phyloP scores from a whole-genome alignment of 2,329 filamentous ascomycete species.

The Beauveria pseudobassiana region DNA sequence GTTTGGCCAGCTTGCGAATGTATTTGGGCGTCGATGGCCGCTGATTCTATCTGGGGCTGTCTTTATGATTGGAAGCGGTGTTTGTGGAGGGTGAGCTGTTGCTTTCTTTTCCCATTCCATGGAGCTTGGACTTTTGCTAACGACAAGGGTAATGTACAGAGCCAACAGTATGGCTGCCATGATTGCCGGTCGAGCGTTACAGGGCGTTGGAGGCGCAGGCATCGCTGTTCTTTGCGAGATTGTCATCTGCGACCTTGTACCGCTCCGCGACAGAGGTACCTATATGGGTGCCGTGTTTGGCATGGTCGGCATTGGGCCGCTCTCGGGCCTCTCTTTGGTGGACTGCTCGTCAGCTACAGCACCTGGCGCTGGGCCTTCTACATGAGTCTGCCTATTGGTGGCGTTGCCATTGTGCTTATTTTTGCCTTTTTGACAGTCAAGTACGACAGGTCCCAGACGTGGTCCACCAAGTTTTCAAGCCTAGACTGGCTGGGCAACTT shows the following conservation, averaged over 20 bases:
- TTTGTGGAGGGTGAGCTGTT: conserved; percentile 11
- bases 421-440: conserved; percentile 19
- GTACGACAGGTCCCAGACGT: conserved; percentile 13
- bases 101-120: background rate
- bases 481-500: conserved; percentile 35
- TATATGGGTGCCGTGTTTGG: conserved; percentile 27
- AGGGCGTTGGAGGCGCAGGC: conserved; percentile 29
- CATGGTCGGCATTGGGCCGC: conserved; percentile 27
- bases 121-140: background rate
- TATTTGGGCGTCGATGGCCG: conserved; percentile 19
- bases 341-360: conserved; percentile 18
- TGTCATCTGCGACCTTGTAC: conserved; percentile 37
- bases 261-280: conserved; percentile 36
- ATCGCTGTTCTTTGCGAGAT: conserved; percentile 17
- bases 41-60: conserved; percentile 18
- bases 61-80: conserved; percentile 19
- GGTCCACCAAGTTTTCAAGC: conserved; percentile 14
- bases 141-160: background rate
- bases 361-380: conserved; percentile 40
- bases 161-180: conserved; percentile 26
- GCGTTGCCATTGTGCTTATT: conserved; percentile 15
- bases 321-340: conserved; percentile 26
- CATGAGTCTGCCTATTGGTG: conserved; percentile 29
- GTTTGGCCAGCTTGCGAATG: conserved; percentile 19
- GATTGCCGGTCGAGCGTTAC: conserved; percentile 35